Conservation (phyloP, 176 grass and related monocot species). For the Raddia guianensis region DNA sequence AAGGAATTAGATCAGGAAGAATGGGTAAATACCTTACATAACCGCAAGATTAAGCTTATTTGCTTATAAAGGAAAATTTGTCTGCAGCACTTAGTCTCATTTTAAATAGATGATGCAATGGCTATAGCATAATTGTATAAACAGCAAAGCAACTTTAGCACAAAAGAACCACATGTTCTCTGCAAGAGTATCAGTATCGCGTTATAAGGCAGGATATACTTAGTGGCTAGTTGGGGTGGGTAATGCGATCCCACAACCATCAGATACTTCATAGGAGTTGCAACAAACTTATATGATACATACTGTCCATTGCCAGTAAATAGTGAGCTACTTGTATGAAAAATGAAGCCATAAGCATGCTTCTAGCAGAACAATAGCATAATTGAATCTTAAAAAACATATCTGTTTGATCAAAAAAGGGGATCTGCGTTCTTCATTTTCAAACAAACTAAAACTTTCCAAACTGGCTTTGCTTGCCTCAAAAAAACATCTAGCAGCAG, state of each 20-base stretch:
- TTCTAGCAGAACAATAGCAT: not conserved
- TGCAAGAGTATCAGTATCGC: conserved; percentile 3
- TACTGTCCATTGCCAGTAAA: not conserved
- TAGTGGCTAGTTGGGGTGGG: not conserved
- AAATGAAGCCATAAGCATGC: conserved; percentile 22
- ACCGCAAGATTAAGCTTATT: conserved; percentile 13
- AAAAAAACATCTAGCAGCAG: not conserved
- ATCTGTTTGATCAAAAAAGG: not conserved
- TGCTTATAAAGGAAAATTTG: conserved; percentile 2
- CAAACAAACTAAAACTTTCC: conserved; percentile 16
- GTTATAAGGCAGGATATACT: not conserved
- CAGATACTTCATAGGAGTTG: not conserved
- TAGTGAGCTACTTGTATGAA: conserved; percentile 12
- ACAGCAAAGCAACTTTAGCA: conserved; percentile 19
- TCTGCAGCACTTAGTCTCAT: not conserved
- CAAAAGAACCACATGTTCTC: not conserved
- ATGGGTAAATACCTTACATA: conserved; percentile 26
- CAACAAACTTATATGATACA: not conserved
- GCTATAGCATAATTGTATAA: not conserved
- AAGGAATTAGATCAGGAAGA: conserved; percentile 48
- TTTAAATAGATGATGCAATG: not conserved
- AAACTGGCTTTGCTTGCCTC: not conserved
- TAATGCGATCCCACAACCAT: not conserved
- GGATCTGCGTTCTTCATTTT: not conserved
- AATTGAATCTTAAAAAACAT: not conserved